Percentiles rank a stretch among this genome's conserved stretches.
phyloP scores from a whole-genome alignment of 371 early-diverging fungal species.

The Mucor mucedo region DNA sequence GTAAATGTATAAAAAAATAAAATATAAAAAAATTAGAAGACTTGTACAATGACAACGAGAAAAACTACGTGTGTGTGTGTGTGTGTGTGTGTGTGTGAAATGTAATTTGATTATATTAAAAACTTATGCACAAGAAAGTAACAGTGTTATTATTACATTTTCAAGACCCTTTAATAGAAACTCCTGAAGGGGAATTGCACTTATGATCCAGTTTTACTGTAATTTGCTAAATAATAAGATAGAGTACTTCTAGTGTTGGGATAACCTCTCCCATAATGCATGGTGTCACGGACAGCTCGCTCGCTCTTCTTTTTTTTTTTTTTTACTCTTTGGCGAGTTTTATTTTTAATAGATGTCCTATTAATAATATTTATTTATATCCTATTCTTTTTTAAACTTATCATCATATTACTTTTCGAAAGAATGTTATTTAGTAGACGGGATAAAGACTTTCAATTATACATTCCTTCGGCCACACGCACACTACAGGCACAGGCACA shows the following conservation, averaged over 20 bases:
- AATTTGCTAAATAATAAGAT: not conserved
- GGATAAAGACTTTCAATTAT: conserved; percentile 4
- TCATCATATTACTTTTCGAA: conserved; percentile 18
- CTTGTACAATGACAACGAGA: conserved; percentile 1
- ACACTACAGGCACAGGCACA: not conserved
- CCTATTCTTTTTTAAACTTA: not conserved
- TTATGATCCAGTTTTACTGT: not conserved
- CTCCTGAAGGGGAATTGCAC: conserved; percentile 1
- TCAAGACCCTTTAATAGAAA: conserved; percentile 10
- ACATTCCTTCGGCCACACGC: conserved; percentile 9
- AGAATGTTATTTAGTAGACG: conserved; percentile 24
- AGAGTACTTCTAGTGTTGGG: not conserved
- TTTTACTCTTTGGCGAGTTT: not conserved
- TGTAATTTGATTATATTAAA: conserved; percentile 5
- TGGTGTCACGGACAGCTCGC: conserved; percentile 16
- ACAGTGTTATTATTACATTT: conserved; percentile 13
- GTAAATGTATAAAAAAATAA: conserved; percentile 5
- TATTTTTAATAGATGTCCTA: not conserved
- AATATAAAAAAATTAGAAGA: not conserved
- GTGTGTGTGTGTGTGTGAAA: not conserved
- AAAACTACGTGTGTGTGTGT: not conserved
- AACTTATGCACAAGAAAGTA: conserved; percentile 5
- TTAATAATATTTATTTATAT: not conserved
- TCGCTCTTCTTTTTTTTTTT: not conserved
- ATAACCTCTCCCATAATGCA: conserved; percentile 1